These are phyloP conservation scores for Lachnellula occidentalis DNA, from an alignment of 2,329 filamentous ascomycete species.

Conservation along the genomic window DNA sequence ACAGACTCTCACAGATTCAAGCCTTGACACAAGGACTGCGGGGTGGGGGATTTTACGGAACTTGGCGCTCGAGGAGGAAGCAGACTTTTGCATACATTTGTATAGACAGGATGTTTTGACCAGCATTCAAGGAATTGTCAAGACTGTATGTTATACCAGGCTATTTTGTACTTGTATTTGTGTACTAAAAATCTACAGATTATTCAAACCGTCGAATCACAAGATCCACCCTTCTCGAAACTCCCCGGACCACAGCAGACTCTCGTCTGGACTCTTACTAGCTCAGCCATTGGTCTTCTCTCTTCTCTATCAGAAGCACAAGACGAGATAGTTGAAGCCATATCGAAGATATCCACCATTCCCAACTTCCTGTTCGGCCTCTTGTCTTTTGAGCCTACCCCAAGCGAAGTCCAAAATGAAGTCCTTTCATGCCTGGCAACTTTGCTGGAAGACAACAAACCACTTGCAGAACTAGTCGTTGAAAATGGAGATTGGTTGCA, in stretches of 20 bases:
- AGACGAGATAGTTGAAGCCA: constrained; percentile 53
- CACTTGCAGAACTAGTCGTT: constrained; percentile 48
- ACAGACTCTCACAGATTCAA: constrained; percentile 58
- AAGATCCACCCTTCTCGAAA: constrained; percentile 41
- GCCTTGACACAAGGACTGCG: constrained; percentile 56
- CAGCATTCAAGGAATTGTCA: constrained; percentile 52
- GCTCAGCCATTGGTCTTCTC: constrained; percentile 48
- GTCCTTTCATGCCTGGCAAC: constrained; percentile 50
- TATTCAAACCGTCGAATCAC: constrained; percentile 26
- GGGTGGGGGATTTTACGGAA: constrained; percentile 63
- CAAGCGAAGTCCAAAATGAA: constrained; percentile 38
- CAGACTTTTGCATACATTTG: constrained; percentile 61
- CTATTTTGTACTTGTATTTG: neutral
- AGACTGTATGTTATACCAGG: constrained; percentile 39
- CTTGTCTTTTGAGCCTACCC: constrained; percentile 36
- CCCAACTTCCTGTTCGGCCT: constrained; percentile 51
- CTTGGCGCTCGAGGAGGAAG: constrained; percentile 57
- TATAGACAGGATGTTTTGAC: constrained; percentile 57
- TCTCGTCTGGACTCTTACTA: constrained; percentile 48
- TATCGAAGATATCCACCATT: constrained; percentile 45
- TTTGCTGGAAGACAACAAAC: constrained; percentile 54
- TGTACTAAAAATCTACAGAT: constrained; percentile 22
- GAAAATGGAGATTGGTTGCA: constrained; percentile 47
- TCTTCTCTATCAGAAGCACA: constrained; percentile 52
- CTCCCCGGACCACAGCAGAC: constrained; percentile 48